phyloP scores from a whole-genome alignment of 495 filamentous ascomycete species.

The Trichocladium antarcticum region DNA sequence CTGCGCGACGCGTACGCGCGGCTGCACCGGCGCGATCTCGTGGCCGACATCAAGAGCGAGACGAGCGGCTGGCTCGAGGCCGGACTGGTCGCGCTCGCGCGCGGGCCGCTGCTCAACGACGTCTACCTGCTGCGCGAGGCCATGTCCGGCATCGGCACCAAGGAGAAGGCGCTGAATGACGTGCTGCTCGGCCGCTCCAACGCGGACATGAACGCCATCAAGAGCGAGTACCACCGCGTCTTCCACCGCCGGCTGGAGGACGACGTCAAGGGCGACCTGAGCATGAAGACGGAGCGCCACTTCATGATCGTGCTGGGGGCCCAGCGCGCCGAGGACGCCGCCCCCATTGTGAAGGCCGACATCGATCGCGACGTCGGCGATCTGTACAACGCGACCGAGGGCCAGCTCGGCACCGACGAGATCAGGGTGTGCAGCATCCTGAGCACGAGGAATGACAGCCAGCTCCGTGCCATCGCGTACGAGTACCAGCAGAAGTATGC shows the following conservation, averaged over 20 bases:
- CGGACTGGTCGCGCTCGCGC: slow-evolving; percentile 56
- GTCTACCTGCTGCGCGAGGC: slow-evolving; percentile 52
- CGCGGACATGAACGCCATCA: slow-evolving; percentile 74
- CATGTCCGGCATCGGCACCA: slow-evolving; percentile 70
- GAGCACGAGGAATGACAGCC: slow-evolving; percentile 57
- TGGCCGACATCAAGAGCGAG: slow-evolving; percentile 66
- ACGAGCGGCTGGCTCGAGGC: slow-evolving; percentile 60
- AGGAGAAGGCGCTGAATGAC: slow-evolving; percentile 76
- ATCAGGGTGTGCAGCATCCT: slow-evolving; percentile 67
- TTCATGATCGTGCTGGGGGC: slow-evolving; percentile 69
- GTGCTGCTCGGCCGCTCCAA: slow-evolving; percentile 73
- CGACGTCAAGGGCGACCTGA: slow-evolving; percentile 67
- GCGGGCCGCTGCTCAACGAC: slow-evolving; percentile 68
- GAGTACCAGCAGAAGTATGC: slow-evolving; percentile 58
- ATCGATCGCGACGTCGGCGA: slow-evolving; percentile 61
- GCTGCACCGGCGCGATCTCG: slow-evolving; percentile 52
- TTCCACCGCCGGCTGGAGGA: slow-evolving; percentile 49
- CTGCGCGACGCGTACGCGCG: slow-evolving; percentile 56
- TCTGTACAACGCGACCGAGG: slow-evolving; percentile 62
- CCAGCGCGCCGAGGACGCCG: slow-evolving; percentile 59
- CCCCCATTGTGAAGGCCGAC: slow-evolving; percentile 55
- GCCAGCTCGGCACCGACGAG: slow-evolving; percentile 59
- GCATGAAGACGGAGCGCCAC: slow-evolving; percentile 69
- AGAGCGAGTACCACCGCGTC: slow-evolving; percentile 55
- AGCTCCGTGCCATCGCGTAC: slow-evolving; percentile 68